Evolutionary conservation across 768 basidiomycete species (phyloP).

Genomic region (Rhizopogon sp.): DNA sequence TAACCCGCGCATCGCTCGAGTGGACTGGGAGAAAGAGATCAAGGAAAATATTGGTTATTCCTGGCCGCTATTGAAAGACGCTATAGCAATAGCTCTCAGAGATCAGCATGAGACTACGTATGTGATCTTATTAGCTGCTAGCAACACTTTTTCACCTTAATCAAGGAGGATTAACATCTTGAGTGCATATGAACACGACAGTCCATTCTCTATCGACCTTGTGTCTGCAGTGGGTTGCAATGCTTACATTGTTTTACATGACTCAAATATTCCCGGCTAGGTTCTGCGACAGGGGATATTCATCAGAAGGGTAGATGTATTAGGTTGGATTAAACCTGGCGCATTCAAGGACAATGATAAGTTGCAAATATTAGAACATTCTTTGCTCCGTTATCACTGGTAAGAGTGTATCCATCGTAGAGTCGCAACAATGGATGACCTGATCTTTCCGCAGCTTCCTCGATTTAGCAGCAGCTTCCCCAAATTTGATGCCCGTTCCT

Average conservation of each 20-base stretch:
- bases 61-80: conserved; percentile 14
- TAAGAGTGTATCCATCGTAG: conserved; percentile 16
- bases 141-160: background rate
- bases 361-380: conserved; percentile 37
- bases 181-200: conserved; percentile 46
- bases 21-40: conserved; percentile 18
- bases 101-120: conserved; percentile 18
- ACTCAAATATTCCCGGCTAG: conserved; percentile 21
- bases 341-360: conserved; percentile 36
- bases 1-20: conserved; percentile 17
- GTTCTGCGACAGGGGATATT: conserved; percentile 56
- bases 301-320: conserved; percentile 43
- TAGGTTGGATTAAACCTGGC: conserved; percentile 44
- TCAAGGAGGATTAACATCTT: conserved; percentile 38
- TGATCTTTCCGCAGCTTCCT: conserved; percentile 37
- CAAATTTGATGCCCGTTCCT: conserved; percentile 44
- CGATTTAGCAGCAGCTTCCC: conserved; percentile 44
- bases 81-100: conserved; percentile 13
- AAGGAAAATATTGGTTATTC: conserved; percentile 24
- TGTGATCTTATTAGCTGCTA: conserved; percentile 2
- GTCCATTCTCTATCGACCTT: conserved; percentile 52
- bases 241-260: background rate
- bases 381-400: conserved; percentile 56
- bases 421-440: background rate
- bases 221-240: conserved; percentile 45